phyloP scores from a whole-genome alignment of 2,329 filamentous ascomycete species.

The Drechslera avenae region DNA sequence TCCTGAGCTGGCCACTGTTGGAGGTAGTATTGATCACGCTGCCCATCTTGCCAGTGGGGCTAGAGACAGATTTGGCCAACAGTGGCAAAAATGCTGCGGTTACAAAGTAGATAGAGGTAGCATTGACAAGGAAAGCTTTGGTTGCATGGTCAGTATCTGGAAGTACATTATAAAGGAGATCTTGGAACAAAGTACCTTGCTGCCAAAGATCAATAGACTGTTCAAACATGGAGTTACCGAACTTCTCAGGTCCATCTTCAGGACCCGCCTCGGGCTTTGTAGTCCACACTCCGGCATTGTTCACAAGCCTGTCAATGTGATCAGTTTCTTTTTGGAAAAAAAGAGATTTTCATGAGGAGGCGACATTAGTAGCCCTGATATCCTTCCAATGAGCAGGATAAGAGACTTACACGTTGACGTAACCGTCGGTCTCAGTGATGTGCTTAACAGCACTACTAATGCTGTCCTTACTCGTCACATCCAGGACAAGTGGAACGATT shows the following conservation, averaged over 20 bases:
- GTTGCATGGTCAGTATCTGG: neutral
- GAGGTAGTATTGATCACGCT: neutral
- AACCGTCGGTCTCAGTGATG: neutral
- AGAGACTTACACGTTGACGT: neutral
- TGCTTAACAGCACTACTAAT: neutral
- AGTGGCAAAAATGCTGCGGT: neutral
- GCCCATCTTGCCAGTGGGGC: neutral
- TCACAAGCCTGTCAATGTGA: neutral
- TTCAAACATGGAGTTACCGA: neutral
- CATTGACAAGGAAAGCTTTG: neutral
- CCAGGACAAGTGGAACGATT: neutral
- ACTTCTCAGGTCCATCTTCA: neutral
- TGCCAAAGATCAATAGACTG: conserved; percentile 2
- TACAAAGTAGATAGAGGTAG: neutral
- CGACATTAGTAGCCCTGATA: neutral
- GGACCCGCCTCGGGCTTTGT: neutral
- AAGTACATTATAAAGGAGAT: neutral
- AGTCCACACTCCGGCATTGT: neutral
- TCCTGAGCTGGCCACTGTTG: neutral
- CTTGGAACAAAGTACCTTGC: neutral
- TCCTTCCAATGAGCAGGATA: neutral
- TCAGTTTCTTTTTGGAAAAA: neutral
- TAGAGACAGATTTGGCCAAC: neutral
- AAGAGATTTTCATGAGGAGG: neutral
- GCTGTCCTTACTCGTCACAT: neutral